A percentile compares a stretch with the other conserved stretches of the same genome.
These are phyloP conservation scores for Lizonia empirigonia DNA, from an alignment of 2,329 filamentous ascomycete species.

Conservation along the genomic window DNA sequence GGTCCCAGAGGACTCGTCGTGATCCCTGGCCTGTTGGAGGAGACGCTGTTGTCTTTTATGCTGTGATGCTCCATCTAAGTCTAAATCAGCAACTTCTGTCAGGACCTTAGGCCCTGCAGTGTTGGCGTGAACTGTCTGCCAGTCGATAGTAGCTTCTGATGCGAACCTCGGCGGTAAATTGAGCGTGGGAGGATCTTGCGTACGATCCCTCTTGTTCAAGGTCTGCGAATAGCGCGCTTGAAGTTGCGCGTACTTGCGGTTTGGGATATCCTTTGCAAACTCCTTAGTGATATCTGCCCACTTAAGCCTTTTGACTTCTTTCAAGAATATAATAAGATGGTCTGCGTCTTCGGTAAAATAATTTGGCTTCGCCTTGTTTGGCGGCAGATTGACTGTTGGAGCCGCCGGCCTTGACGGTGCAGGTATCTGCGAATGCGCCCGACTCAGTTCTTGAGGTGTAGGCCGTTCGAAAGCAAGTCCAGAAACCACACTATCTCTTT, in stretches of 20 bases:
- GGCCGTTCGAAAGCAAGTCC: neutral
- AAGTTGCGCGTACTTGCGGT: conserved; percentile 32
- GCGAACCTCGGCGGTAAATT: conserved; percentile 35
- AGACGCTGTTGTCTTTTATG: no score
- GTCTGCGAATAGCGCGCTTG: conserved; percentile 37
- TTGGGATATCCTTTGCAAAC: conserved; percentile 38
- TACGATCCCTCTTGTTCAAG: conserved; percentile 35
- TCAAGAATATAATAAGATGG: conserved; percentile 49
- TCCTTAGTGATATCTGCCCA: conserved; percentile 46
- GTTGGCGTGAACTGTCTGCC: conserved; percentile 23
- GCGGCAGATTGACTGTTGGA: neutral
- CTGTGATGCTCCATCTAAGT: neutral
- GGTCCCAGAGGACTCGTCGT: conserved; percentile 28
- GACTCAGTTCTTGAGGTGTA: neutral
- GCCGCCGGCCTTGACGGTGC: neutral
- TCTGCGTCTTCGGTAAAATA: conserved; percentile 26
- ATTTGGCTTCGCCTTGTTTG: neutral
- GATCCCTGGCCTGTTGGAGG: conserved; percentile 2
- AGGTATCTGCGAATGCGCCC: neutral
- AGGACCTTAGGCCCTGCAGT: neutral
- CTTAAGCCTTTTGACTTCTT: conserved; percentile 45
- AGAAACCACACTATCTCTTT: neutral
- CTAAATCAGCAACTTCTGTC: neutral
- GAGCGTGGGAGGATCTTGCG: conserved; percentile 29
- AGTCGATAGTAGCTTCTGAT: conserved; percentile 32